A percentile compares a stretch with the other conserved stretches of the same genome.
Conservation (phyloP, 2,329 filamentous ascomycete genomes). For the Apiospora sp. region DNA sequence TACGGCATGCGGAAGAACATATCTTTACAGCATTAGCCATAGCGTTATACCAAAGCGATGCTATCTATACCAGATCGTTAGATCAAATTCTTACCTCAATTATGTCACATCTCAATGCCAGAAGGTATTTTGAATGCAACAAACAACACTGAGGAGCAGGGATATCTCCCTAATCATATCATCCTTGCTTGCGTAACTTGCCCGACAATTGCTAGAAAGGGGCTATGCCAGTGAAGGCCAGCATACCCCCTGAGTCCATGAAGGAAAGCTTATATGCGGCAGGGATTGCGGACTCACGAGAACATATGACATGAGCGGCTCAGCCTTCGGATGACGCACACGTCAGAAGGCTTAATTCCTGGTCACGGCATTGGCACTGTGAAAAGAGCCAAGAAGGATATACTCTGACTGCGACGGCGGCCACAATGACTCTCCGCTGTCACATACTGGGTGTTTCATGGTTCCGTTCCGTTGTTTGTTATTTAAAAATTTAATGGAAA, state of each 20-base stretch:
- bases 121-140: background rate
- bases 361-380: background rate
- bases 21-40: background rate
- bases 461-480: background rate
- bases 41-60: conserved; percentile 10
- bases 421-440: background rate
- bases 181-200: background rate
- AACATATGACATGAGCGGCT: background rate
- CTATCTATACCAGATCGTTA: background rate
- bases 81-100: background rate
- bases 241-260: background rate
- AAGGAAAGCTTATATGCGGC: background rate
- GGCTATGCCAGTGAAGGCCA: background rate
- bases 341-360: background rate
- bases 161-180: background rate
- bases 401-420: background rate
- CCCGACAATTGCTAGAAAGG: background rate
- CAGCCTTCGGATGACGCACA: conserved; percentile 9
- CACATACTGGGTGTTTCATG: background rate
- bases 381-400: background rate
- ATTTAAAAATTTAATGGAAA: background rate
- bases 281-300: background rate
- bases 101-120: background rate
- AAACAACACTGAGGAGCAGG: background rate
- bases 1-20: background rate